A percentile compares a stretch with the other conserved stretches of the same genome.
phyloP scores from a whole-genome alignment of 805 yeast species.

The Kuraishia hungarica region DNA sequence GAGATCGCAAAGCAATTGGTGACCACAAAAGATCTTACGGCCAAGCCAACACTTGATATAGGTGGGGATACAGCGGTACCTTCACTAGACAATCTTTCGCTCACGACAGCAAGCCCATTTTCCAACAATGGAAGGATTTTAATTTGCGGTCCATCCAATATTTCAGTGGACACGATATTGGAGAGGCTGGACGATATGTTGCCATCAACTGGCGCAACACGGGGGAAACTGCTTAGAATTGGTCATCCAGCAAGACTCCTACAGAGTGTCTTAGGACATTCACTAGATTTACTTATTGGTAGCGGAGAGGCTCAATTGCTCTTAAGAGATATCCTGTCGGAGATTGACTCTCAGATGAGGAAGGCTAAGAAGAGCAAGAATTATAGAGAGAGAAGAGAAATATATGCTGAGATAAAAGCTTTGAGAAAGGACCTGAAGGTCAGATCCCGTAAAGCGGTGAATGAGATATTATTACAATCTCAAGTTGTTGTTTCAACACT shows the following conservation, averaged over 20 bases:
- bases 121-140: conserved; percentile 41
- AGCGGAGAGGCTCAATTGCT: conserved; percentile 50
- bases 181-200: conserved; percentile 53
- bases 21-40: neutral
- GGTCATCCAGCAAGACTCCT: conserved; percentile 92
- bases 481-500: conserved; percentile 75
- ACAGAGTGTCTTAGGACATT: conserved; percentile 53
- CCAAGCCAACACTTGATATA: conserved; percentile 6
- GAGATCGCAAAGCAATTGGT: conserved; percentile 73
- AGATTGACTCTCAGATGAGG: conserved; percentile 48
- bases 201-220: conserved; percentile 20
- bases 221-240: conserved; percentile 50
- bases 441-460: conserved; percentile 57
- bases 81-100: neutral
- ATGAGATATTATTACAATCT: conserved; percentile 48
- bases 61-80: conserved; percentile 1
- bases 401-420: conserved; percentile 61
- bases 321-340: conserved; percentile 58
- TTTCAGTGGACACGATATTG: conserved; percentile 83
- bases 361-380: conserved; percentile 52
- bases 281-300: conserved; percentile 65
- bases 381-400: conserved; percentile 53
- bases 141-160: conserved; percentile 92
- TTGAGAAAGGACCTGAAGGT: conserved; percentile 60
- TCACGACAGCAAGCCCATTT: neutral